Evolutionary conservation across 139 green algal genomes (phyloP), one percentile per base, ranked within the genome.

Genomic region (Closterium sp.): DNA sequence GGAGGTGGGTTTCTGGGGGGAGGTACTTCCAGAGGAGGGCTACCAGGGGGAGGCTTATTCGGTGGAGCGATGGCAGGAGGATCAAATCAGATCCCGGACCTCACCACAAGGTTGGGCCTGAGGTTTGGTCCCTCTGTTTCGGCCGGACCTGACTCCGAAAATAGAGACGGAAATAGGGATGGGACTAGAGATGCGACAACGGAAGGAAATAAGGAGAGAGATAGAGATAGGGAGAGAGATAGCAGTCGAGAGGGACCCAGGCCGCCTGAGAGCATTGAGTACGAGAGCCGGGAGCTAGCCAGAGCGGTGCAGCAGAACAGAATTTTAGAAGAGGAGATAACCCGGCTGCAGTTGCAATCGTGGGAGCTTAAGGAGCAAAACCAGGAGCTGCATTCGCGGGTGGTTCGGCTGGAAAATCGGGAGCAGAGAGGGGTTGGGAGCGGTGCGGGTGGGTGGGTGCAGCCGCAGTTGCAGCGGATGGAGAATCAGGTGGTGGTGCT

Each of bases 401-500:
- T 31, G n/a, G n/a, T 31, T 29, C 28, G 85, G 22, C 9, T 87
- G 1, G n/a, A 31, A 30, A 30, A 87, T 30, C 2, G 29, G 29
- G 86, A 38, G 86, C 30, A 42, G 29, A 89, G 29, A 29, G 21
- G 29, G 19, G 86, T 28, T 17, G 86, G 86, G 31, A 11, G 86
- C 28, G 29, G 30, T 27, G 85, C 85, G 85, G 85, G 28, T 4
- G 85, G 28, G 85, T 87, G 85, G 85, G 85, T 87, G n/a, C 85
- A 87, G 28, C 85, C 85, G n/a, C 85, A 87, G 27, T 27, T 87
- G 7, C 85, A 87, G 22, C 24, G 85, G 85, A 32, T 87, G 85
- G 85, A 87, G 85, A 87, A 87, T 29, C 85, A 87, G 85, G 85
- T 87, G 85, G 85, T 87, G 21, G 85, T 87, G 85, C 85, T 87